Evolutionary conservation across 139 green algal genomes (phyloP).

Genomic region (Dunaliella primolecta): DNA sequence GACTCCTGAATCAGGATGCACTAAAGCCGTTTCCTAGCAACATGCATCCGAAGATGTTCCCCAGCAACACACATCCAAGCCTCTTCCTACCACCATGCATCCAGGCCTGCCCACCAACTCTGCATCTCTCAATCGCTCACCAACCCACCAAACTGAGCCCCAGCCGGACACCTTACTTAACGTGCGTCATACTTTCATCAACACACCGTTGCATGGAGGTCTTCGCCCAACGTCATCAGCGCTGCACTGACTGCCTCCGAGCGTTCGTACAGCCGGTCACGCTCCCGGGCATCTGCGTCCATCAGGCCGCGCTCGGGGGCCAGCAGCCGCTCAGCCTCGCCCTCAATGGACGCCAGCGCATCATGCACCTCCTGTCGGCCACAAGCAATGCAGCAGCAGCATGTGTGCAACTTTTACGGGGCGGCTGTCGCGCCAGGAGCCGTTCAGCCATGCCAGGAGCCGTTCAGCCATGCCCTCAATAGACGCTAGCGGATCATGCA

Average conservation of each 20-base stretch:
- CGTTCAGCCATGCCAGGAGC: too few species aligned
- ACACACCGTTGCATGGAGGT: constrained; percentile 48
- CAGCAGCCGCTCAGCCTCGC: constrained; percentile 61
- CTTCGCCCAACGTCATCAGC: constrained; percentile 51
- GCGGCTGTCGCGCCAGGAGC: too few species aligned
- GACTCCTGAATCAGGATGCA: too few species aligned
- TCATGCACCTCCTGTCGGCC: constrained; percentile 71
- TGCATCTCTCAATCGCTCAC: too few species aligned
- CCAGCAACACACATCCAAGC: too few species aligned
- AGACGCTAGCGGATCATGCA: constrained; percentile 56
- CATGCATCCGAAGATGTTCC: too few species aligned
- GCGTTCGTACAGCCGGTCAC: constrained; percentile 52
- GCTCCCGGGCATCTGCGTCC: constrained; percentile 47
- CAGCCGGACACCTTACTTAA: too few species aligned
- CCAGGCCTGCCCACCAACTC: too few species aligned
- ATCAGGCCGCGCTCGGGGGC: constrained; percentile 31
- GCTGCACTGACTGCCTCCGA: constrained; percentile 34
- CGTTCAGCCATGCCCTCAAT: constrained; percentile 74
- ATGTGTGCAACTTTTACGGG: neutral
- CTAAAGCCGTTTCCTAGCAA: too few species aligned
- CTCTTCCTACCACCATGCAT: too few species aligned
- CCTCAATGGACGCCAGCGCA: constrained; percentile 62
- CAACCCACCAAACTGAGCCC: too few species aligned
- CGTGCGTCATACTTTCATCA: too few species aligned
- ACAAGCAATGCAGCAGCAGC: neutral